phyloP scores from a whole-genome alignment of 2,329 filamentous ascomycete genomes.

The Rutstroemia sp. region DNA sequence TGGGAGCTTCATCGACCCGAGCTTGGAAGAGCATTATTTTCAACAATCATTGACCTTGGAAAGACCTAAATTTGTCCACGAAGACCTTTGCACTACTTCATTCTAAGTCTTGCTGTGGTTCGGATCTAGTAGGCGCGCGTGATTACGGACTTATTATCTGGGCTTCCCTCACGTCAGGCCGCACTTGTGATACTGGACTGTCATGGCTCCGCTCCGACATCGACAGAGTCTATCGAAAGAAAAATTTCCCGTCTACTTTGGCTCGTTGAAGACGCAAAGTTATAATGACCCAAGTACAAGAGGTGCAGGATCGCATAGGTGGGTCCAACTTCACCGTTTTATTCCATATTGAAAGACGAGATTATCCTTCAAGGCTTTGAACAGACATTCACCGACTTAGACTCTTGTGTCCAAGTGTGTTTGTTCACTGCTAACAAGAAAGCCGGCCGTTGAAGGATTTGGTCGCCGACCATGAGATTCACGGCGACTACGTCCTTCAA shows the following conservation, averaged over 20 bases:
- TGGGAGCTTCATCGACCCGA: too few relatives aligned
- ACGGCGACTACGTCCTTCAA: too few relatives aligned
- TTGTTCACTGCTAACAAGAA: too few relatives aligned
- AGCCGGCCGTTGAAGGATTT: too few relatives aligned
- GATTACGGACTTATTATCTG: too few relatives aligned
- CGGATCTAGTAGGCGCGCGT: not conserved
- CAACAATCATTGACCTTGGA: not conserved
- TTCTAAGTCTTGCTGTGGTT: not conserved
- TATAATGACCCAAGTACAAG: constrained; percentile 57
- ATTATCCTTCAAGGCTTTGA: too few relatives aligned
- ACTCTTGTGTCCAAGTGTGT: too few relatives aligned
- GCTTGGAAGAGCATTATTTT: too few relatives aligned
- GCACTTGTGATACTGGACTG: not conserved
- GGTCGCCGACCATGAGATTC: not conserved
- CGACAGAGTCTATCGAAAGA: constrained; percentile 60
- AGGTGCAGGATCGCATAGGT: constrained; percentile 50
- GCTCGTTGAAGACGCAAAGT: constrained; percentile 59
- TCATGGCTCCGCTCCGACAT: constrained; percentile 29
- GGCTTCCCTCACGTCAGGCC: too few relatives aligned
- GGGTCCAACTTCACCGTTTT: constrained; percentile 26
- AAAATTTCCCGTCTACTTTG: constrained; percentile 60
- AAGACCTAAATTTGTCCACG: not conserved
- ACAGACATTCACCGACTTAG: too few relatives aligned
- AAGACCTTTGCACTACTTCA: not conserved
- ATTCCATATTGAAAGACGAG: not conserved